phyloP scores from a whole-genome alignment of 805 yeast genomes.

The Wickerhamiella lipophila region DNA sequence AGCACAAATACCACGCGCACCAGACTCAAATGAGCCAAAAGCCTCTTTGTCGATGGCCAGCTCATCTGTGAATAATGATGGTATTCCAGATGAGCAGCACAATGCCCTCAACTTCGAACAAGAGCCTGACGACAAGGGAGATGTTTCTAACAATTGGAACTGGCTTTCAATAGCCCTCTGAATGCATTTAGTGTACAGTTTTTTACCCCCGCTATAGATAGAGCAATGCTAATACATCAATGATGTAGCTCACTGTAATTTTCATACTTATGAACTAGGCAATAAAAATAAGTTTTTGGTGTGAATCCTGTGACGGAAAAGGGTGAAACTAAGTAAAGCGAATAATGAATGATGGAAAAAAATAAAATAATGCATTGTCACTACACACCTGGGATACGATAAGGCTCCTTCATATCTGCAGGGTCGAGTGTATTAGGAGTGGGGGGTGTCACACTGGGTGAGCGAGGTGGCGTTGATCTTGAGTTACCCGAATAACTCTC shows the following conservation, averaged over 20 bases:
- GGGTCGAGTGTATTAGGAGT: slow-evolving; percentile 12
- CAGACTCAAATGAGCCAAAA: background rate
- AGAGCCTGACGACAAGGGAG: background rate
- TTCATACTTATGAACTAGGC: too few species aligned
- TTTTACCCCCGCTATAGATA: background rate
- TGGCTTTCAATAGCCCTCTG: slow-evolving; percentile 13
- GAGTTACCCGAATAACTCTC: slow-evolving; percentile 12
- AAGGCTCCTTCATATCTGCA: background rate
- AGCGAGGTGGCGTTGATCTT: slow-evolving; percentile 14
- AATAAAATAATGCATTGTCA: background rate
- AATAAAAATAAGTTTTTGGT: too few species aligned
- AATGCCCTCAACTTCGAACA: background rate
- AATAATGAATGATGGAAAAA: background rate
- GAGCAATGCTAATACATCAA: background rate
- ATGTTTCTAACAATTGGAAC: slow-evolving; percentile 6
- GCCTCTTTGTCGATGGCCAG: background rate
- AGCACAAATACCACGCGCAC: background rate
- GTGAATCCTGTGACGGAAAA: too few species aligned
- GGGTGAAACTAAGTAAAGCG: background rate
- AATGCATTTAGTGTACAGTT: background rate
- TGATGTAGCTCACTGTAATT: too few species aligned
- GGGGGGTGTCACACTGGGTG: slow-evolving; percentile 15
- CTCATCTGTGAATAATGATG: background rate
- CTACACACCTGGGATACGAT: slow-evolving; percentile 1
- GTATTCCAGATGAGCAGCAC: background rate